Percentiles rank a stretch among this genome's conserved stretches.
These are phyloP conservation scores for Epicoccum sorghinum DNA, from an alignment of 2,329 filamentous ascomycete species.

Conservation along the genomic window DNA sequence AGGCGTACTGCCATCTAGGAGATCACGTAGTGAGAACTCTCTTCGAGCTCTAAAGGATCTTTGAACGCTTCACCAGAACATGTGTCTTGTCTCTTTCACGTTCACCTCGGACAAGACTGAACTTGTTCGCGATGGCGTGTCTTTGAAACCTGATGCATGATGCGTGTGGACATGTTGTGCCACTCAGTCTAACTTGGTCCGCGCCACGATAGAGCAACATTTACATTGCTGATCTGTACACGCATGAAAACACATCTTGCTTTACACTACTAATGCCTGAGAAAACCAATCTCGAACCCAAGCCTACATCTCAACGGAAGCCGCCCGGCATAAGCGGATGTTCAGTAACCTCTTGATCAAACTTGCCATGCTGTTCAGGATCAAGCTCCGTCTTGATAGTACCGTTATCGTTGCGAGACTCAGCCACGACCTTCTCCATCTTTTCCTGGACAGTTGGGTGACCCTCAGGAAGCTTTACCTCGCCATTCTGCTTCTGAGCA, in stretches of 20 bases:
- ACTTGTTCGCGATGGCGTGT: no score
- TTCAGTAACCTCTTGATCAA: slow-evolving; percentile 10
- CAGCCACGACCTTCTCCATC: slow-evolving; percentile 6
- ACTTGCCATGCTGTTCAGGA: slow-evolving; percentile 16
- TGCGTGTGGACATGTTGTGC: no score
- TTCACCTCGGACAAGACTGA: no score
- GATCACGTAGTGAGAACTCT: no score
- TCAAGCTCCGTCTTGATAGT: slow-evolving; percentile 15
- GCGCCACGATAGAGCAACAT: no score
- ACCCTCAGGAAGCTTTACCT: slow-evolving; percentile 5
- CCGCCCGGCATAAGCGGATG: slow-evolving; percentile 12
- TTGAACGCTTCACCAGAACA: no score
- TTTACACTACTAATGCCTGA: background rate
- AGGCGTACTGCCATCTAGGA: background rate
- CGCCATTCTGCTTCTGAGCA: slow-evolving; percentile 3
- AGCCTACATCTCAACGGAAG: slow-evolving; percentile 3
- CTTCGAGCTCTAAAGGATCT: no score
- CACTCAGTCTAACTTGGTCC: no score
- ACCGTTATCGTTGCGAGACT: slow-evolving; percentile 3
- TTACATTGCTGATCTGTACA: no score
- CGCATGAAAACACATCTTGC: background rate
- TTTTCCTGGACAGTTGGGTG: slow-evolving; percentile 10
- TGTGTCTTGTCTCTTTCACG: no score
- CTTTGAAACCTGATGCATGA: no score
- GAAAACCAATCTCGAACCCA: no score